phyloP scores from a whole-genome alignment of 192 early-diverging fungal species.

The Entophlyctis luteolus region DNA sequence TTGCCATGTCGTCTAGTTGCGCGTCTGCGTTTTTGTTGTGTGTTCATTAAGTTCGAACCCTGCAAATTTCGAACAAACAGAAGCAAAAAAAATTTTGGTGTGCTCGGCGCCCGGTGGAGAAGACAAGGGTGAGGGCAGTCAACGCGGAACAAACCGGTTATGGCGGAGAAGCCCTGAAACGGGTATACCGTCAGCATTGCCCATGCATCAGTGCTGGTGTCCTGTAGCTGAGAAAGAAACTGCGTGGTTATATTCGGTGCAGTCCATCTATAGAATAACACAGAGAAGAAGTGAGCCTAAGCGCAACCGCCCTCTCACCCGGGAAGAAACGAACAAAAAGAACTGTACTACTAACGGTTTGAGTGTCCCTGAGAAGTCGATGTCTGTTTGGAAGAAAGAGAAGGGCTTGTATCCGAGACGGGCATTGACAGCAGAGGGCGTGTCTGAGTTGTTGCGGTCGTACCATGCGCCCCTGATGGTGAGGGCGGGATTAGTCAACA shows the following conservation, averaged over 20 bases:
- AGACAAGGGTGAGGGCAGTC: background rate
- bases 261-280: slow-evolving; percentile 14
- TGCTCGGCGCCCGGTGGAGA: no score
- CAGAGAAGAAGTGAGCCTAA: no score
- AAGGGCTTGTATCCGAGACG: slow-evolving; percentile 11
- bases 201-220: slow-evolving; percentile 11
- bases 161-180: slow-evolving; percentile 18
- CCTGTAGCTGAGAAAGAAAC: slow-evolving; percentile 9
- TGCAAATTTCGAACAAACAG: background rate
- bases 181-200: slow-evolving; percentile 17
- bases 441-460: slow-evolving; percentile 11
- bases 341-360: background rate
- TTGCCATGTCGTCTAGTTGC: slow-evolving; percentile 16
- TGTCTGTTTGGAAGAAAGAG: slow-evolving; percentile 27
- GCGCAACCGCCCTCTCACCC: no score
- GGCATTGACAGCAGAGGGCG: background rate
- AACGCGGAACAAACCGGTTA: slow-evolving; percentile 2
- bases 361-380: slow-evolving; percentile 6
- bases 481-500: background rate
- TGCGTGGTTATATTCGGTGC: background rate
- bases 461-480: slow-evolving; percentile 9
- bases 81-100: background rate
- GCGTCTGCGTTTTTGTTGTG: background rate
- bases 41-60: no score
- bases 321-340: background rate